Conservation (phyloP, 2,329 filamentous ascomycete genomes). For the Xylariomycetidae sp. region DNA sequence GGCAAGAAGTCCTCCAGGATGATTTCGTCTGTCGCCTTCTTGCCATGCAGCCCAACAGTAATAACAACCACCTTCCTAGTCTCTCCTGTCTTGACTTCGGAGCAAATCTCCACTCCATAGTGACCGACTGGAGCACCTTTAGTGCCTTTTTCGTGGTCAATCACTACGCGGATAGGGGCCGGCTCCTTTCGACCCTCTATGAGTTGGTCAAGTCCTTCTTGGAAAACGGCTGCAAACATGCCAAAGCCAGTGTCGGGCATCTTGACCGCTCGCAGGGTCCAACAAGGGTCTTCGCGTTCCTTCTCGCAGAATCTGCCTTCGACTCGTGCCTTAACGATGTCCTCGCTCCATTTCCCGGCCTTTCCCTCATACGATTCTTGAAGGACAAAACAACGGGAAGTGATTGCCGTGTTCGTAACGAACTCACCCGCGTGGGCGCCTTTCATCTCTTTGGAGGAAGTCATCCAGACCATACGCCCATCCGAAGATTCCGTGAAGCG, state of each 20-base stretch:
- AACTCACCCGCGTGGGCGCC: slow-evolving; percentile 46
- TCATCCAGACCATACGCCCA: slow-evolving; percentile 63
- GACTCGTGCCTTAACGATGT: slow-evolving; percentile 79
- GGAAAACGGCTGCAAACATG: slow-evolving; percentile 65
- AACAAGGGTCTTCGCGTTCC: slow-evolving; percentile 77
- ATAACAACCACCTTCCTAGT: slow-evolving; percentile 44
- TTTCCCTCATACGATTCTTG: slow-evolving; percentile 74
- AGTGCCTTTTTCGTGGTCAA: slow-evolving; percentile 64
- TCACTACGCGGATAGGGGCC: slow-evolving; percentile 65
- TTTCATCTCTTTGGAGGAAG: slow-evolving; percentile 57
- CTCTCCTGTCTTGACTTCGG: slow-evolving; percentile 56
- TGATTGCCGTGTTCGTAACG: slow-evolving; percentile 45
- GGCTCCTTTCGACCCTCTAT: slow-evolving; percentile 62
- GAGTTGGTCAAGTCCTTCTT: slow-evolving; percentile 60
- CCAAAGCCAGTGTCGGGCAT: slow-evolving; percentile 57
- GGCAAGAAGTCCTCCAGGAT: slow-evolving; percentile 68
- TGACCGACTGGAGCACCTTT: slow-evolving; percentile 62
- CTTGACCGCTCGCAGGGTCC: slow-evolving; percentile 70
- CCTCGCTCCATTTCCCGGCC: slow-evolving; percentile 73
- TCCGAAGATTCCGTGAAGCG: slow-evolving; percentile 69
- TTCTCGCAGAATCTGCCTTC: slow-evolving; percentile 78
- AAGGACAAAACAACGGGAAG: slow-evolving; percentile 66
- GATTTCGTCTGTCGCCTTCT: slow-evolving; percentile 69
- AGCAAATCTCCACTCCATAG: slow-evolving; percentile 67
- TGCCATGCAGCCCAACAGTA: slow-evolving; percentile 62